Evolutionary conservation across 2,329 filamentous ascomycete genomes (phyloP), one percentile per base, ranked within the genome.

Genomic region (Gaeumannomyces tritici): DNA sequence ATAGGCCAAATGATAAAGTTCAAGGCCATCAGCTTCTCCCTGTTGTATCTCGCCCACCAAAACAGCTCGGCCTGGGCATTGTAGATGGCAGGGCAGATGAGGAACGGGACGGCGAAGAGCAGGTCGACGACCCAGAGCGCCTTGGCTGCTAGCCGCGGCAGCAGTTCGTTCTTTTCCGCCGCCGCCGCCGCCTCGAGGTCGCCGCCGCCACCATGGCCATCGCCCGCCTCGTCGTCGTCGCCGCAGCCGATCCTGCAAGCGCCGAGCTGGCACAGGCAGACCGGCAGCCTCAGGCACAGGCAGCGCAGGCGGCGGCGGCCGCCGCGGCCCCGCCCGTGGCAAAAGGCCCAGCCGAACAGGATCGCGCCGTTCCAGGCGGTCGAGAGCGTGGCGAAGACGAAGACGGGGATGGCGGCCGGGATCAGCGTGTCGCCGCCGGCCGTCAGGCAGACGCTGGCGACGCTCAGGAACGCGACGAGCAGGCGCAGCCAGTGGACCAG

Each of bases 71-170:
- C 42, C 42, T 59, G 27, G 11, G 29, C 21, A n/a, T 59, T 59
- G 31, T 42, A 35, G 28, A 42, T 1, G 65, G 24, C 62, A 57
- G 62, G 63, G 24, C 62, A 35, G 2, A 55, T 61, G 24, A 64
- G 31, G 29, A 21, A 24, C 31, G 64, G 11, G 54, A 26, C 9
- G 42, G 42, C 42, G 8, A 51, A 51, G 42, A 51, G 18, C 42
- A 51, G 42, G 42, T 31, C 57, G 31, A 59, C 29, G 29, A 59
- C 21, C 29, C 57, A 59, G 57, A 59, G 31, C 29, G 31, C 57
- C 11, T 29, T 26, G n/a, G 29, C 12, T 31, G 21, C 21, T 3
- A 35, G 24, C 28, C 26, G 7, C 18, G 8, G 15, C 42, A 4
- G 42, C 42, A 18, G 18, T 21, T n/a, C n/a, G n/a, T 9, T 51